Conservation (phyloP, 2,329 filamentous ascomycete genomes). For the Rhytidhysteron rufulum region DNA sequence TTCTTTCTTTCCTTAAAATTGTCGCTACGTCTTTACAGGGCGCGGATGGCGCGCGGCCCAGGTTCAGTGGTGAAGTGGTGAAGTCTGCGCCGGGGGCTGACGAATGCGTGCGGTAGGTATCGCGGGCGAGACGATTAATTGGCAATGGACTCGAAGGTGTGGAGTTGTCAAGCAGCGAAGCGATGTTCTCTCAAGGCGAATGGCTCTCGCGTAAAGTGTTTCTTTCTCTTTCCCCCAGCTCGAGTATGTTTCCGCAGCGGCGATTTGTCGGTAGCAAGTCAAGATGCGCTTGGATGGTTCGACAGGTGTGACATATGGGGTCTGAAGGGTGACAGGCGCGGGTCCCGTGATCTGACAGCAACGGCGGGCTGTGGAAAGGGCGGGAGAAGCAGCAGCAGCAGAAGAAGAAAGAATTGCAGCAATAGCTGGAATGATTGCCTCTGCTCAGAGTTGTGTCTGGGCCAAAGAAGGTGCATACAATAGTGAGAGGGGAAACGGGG, state of each 20-base stretch:
- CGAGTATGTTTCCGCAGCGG: constrained; percentile 8
- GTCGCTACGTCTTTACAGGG: too few relatives aligned
- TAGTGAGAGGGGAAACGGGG: constrained; percentile 12
- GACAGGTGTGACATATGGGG: constrained; percentile 24
- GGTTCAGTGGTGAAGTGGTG: not conserved
- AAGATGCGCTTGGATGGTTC: constrained; percentile 5
- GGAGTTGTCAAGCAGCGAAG: not conserved
- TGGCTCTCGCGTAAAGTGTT: constrained; percentile 7
- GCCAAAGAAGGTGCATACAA: constrained; percentile 2
- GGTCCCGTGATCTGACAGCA: constrained; percentile 27
- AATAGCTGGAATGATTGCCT: too few relatives aligned
- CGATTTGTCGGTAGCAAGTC: constrained; percentile 3
- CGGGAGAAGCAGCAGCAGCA: not conserved
- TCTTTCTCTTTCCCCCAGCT: constrained; percentile 7
- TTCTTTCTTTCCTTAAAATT: too few relatives aligned
- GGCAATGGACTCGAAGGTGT: not conserved
- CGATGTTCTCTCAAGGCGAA: constrained; percentile 1
- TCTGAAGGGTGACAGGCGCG: constrained; percentile 13
- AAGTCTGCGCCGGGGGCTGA: not conserved
- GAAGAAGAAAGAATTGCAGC: too few relatives aligned
- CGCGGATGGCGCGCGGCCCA: not conserved
- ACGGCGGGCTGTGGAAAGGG: not conserved
- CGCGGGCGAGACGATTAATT: not conserved
- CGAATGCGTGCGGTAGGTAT: not conserved
- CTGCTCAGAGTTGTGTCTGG: constrained; percentile 1